Conservation (phyloP, 2,329 filamentous ascomycete species). For the Colletotrichum somersetense region DNA sequence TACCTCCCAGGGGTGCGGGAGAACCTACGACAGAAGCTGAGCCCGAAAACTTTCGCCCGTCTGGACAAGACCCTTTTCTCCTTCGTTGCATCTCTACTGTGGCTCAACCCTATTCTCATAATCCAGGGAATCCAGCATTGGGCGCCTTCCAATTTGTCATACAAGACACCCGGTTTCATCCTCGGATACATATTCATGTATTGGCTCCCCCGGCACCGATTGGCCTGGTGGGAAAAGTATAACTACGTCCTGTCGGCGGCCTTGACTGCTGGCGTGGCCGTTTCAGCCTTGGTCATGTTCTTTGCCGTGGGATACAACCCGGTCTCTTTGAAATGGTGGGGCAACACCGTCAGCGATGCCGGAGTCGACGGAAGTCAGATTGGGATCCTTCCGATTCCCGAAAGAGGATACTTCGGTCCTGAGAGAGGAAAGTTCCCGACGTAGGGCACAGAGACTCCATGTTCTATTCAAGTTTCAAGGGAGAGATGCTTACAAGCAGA, state of each 20-base stretch:
- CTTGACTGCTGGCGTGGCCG: conserved; percentile 57
- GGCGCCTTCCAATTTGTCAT: conserved; percentile 57
- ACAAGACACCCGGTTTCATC: conserved; percentile 58
- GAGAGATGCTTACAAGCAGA: neutral
- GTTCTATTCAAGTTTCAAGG: too few relatives aligned
- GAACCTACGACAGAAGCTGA: conserved; percentile 48
- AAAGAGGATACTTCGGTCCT: conserved; percentile 47
- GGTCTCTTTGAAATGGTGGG: conserved; percentile 58
- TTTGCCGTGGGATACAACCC: conserved; percentile 57
- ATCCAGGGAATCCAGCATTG: conserved; percentile 59
- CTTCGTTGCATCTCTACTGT: conserved; percentile 54
- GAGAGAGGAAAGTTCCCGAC: conserved; percentile 44
- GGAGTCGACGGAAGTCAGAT: conserved; percentile 45
- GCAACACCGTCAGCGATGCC: conserved; percentile 50
- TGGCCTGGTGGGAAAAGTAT: conserved; percentile 62
- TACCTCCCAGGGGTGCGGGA: conserved; percentile 53
- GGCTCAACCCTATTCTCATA: conserved; percentile 57
- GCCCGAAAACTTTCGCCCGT: conserved; percentile 48
- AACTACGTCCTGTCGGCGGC: conserved; percentile 60
- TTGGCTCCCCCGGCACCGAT: conserved; percentile 53
- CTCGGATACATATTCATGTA: conserved; percentile 59
- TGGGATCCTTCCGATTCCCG: conserved; percentile 44
- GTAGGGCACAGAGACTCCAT: neutral
- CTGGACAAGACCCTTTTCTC: conserved; percentile 55
- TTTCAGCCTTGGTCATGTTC: conserved; percentile 58